phyloP scores from a whole-genome alignment of 495 filamentous ascomycete genomes.

The Penicillium tannophilum region DNA sequence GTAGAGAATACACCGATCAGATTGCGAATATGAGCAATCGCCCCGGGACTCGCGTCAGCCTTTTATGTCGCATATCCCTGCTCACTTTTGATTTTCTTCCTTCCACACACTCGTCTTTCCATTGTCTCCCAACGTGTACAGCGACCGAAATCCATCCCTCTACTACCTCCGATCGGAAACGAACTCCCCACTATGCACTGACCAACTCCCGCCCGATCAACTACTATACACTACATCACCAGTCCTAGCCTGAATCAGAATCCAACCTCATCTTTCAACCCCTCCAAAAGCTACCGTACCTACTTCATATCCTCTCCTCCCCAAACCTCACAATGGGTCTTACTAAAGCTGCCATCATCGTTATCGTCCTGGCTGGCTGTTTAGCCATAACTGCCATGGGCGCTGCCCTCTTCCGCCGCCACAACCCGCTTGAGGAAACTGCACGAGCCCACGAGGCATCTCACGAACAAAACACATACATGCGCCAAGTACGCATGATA shows the following conservation, averaged over 20 bases:
- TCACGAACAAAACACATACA: conserved; percentile 41
- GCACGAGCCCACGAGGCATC: conserved; percentile 17
- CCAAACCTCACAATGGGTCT: conserved; percentile 29
- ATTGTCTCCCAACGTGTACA: neutral
- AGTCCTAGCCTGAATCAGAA: neutral
- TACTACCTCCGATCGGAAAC: neutral
- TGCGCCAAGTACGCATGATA: conserved; percentile 40
- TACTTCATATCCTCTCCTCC: neutral
- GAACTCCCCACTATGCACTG: conserved; percentile 5
- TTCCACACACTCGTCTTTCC: neutral
- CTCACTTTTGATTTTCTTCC: neutral
- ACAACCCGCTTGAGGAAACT: conserved; percentile 26
- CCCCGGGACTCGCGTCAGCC: conserved; percentile 2
- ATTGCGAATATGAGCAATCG: conserved; percentile 12
- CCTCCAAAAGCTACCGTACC: neutral
- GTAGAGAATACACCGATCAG: neutral
- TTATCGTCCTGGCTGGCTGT: conserved; percentile 45
- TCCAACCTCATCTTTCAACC: neutral
- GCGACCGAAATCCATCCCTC: too few species aligned
- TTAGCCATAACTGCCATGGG: conserved; percentile 37
- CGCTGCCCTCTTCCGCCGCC: conserved; percentile 37
- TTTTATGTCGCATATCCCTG: conserved; percentile 3
- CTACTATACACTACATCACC: neutral
- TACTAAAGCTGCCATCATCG: conserved; percentile 39
- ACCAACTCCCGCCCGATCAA: neutral